phyloP scores from a whole-genome alignment of 2,329 filamentous ascomycete genomes.

The Stromatinia cepivora region DNA sequence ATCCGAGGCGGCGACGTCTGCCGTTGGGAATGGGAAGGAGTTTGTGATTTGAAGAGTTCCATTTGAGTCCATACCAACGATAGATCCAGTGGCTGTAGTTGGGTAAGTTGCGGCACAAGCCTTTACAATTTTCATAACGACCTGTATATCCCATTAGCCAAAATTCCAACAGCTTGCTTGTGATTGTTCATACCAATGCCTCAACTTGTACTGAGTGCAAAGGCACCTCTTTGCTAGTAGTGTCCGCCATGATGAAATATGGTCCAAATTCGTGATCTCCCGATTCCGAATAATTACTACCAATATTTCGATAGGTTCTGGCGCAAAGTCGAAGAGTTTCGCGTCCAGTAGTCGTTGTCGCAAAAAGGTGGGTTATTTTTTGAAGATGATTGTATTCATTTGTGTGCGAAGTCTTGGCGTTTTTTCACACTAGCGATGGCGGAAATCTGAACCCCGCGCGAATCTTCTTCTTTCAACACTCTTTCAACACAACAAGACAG shows the following conservation, averaged over 20 bases:
- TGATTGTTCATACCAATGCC: conserved; percentile 70
- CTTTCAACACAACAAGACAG: not conserved
- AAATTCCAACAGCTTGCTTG: conserved; percentile 39
- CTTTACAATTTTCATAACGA: conserved; percentile 98
- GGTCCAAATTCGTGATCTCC: conserved; percentile 11
- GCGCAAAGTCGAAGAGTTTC: conserved; percentile 14
- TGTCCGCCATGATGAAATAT: conserved; percentile 55
- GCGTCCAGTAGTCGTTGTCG: conserved; percentile 22
- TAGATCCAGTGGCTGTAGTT: conserved; percentile 81
- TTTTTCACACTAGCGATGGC: conserved; percentile 18
- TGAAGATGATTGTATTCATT: conserved; percentile 23
- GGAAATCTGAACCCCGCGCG: conserved; percentile 20
- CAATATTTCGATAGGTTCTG: conserved; percentile 10
- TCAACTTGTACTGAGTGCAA: conserved; percentile 91
- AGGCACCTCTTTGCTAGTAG: conserved; percentile 61
- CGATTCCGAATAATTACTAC: not conserved
- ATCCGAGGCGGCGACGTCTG: conserved; percentile 69
- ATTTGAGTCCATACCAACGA: conserved; percentile 90
- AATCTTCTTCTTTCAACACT: conserved; percentile 3
- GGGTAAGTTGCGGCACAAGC: conserved; percentile 88
- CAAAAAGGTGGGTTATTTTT: conserved; percentile 24
- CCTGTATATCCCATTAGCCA: conserved; percentile 51
- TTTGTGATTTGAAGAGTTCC: conserved; percentile 88
- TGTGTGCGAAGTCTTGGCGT: conserved; percentile 25
- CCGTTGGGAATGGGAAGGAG: conserved; percentile 86